These are phyloP conservation scores for Colletotrichum shisoi DNA, from an alignment of 2,329 filamentous ascomycete genomes.

Conservation along the genomic window DNA sequence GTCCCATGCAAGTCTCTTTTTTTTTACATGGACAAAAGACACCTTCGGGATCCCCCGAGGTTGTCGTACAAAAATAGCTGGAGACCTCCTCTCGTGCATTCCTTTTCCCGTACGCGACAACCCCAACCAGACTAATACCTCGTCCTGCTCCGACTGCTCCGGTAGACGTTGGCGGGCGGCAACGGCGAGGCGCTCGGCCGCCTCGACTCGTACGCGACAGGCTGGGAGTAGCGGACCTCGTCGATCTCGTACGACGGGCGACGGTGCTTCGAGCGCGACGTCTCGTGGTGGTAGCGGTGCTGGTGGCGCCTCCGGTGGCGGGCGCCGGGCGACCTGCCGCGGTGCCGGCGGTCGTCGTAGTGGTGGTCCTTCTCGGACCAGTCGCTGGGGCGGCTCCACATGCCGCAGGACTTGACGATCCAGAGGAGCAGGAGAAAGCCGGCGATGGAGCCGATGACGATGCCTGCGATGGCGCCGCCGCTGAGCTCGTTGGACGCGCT, in stretches of 20 bases:
- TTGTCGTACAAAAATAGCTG: background rate
- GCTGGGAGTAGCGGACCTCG: slow-evolving; percentile 37
- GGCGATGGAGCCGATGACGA: slow-evolving; percentile 58
- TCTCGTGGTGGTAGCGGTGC: slow-evolving; percentile 34
- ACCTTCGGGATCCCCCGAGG: background rate
- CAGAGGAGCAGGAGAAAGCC: slow-evolving; percentile 58
- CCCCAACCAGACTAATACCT: slow-evolving; percentile 12
- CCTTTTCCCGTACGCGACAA: no score
- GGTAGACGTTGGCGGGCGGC: slow-evolving; percentile 27
- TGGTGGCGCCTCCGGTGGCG: slow-evolving; percentile 27
- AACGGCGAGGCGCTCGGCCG: slow-evolving; percentile 25
- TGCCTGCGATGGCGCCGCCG: slow-evolving; percentile 61
- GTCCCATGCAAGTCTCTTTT: background rate
- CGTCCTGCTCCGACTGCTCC: slow-evolving; percentile 30
- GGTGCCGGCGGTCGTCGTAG: slow-evolving; percentile 21
- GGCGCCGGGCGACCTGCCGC: slow-evolving; percentile 28
- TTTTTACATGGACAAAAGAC: background rate
- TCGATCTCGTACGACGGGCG: slow-evolving; percentile 32
- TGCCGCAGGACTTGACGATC: slow-evolving; percentile 55
- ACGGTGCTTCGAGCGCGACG: slow-evolving; percentile 22
- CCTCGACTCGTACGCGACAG: slow-evolving; percentile 33
- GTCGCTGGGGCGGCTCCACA: slow-evolving; percentile 27
- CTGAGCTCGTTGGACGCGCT: slow-evolving; percentile 47
- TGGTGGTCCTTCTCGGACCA: slow-evolving; percentile 25
- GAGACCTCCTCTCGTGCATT: background rate